Evolutionary conservation across 768 basidiomycete genomes (phyloP).

Genomic region (Termitomyces sp.): DNA sequence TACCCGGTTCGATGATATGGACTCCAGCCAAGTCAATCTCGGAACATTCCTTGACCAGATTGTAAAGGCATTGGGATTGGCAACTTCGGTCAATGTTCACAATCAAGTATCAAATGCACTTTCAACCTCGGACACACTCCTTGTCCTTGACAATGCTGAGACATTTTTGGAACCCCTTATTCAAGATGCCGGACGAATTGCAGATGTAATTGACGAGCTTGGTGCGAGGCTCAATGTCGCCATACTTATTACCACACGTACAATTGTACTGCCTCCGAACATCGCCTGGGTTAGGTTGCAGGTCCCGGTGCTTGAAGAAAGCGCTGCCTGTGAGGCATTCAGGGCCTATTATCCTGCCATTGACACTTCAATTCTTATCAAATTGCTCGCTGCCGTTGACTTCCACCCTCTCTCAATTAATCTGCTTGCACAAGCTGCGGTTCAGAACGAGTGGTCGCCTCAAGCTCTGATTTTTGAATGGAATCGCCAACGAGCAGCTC

Average conservation of each 20-base stretch:
- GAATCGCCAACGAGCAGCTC: neutral
- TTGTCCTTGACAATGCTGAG: neutral
- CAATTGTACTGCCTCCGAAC: neutral
- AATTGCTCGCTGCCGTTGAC: neutral
- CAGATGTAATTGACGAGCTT: neutral
- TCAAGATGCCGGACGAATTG: neutral
- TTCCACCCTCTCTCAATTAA: neutral
- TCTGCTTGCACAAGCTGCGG: neutral
- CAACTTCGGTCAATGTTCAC: neutral
- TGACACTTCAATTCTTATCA: neutral
- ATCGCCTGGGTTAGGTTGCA: neutral
- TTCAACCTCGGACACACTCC: neutral
- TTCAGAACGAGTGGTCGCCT: neutral
- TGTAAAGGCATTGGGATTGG: neutral
- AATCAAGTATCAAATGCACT: neutral
- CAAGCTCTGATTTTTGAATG: constrained; percentile 5
- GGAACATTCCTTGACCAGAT: neutral
- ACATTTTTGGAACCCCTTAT: neutral
- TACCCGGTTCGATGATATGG: neutral
- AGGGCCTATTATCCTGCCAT: neutral
- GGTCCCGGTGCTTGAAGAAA: neutral
- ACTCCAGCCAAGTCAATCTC: neutral
- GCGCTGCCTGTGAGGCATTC: neutral
- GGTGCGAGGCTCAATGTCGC: neutral
- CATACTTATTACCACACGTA: neutral